Evolutionary conservation across 257 asterid genomes (phyloP).

Genomic region (Ehretia macrophylla): DNA sequence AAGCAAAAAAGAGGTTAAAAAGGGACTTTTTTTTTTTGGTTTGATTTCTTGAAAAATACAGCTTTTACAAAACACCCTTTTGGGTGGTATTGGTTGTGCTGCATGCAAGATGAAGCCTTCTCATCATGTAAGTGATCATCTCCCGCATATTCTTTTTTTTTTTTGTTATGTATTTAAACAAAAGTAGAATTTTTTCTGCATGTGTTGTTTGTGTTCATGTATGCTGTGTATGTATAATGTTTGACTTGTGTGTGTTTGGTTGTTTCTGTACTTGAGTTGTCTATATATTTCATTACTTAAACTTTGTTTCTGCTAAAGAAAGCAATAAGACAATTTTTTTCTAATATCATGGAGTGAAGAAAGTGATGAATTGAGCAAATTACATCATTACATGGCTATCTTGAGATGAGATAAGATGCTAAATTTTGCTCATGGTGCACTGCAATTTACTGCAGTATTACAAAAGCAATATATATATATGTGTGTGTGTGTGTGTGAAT

Average conservation of each 20-base stretch:
- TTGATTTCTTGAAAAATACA: too few relatives aligned
- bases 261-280: not conserved
- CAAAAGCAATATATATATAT: too few relatives aligned
- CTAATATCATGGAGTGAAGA: not conserved
- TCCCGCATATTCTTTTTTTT: not conserved
- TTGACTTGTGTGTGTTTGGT: too few relatives aligned
- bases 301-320: too few relatives aligned
- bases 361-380: not conserved
- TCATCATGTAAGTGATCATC: not conserved
- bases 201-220: not conserved
- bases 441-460: too few relatives aligned
- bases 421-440: too few relatives aligned
- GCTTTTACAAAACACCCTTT: not conserved
- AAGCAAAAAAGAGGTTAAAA: too few relatives aligned
- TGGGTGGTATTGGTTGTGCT: not conserved
- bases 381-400: not conserved
- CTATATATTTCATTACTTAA: too few relatives aligned
- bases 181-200: not conserved
- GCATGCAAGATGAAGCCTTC: not conserved
- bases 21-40: not conserved
- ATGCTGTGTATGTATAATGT: too few relatives aligned
- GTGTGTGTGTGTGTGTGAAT: too few relatives aligned
- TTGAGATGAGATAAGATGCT: too few relatives aligned
- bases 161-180: not conserved
- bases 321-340: too few relatives aligned